Conservation (phyloP, 345 rosid species). For the Kandelia obovata region DNA sequence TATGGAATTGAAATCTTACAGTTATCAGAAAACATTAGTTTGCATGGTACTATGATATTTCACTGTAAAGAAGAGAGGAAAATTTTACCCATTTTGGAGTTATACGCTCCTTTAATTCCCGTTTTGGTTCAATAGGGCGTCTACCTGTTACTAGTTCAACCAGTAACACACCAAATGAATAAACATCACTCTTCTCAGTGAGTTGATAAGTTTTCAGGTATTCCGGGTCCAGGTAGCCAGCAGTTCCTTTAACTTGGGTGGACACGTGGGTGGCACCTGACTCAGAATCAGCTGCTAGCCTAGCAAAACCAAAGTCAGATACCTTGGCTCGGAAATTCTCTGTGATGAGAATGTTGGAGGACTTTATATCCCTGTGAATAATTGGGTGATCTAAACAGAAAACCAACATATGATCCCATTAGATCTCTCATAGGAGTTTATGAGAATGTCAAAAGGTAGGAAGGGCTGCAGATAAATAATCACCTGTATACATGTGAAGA, state of each 20-base stretch:
- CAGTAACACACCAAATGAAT: constrained; percentile 83
- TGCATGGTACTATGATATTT: too few relatives aligned
- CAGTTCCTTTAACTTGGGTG: constrained; percentile 98
- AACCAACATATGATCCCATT: constrained; percentile 9
- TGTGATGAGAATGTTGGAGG: constrained; percentile 90
- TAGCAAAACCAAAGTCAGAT: constrained; percentile 87
- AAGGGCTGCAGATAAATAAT: background rate
- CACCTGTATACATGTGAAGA: constrained; percentile 96
- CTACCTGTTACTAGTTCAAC: constrained; percentile 76
- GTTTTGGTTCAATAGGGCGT: constrained; percentile 77
- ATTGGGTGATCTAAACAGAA: constrained; percentile 76
- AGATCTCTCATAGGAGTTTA: background rate
- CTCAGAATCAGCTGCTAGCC: constrained; percentile 68
- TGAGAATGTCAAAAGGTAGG: background rate
- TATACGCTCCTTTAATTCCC: constrained; percentile 68
- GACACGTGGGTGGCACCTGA: constrained; percentile 91
- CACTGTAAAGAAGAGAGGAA: constrained; percentile 2
- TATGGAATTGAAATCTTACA: too few relatives aligned
- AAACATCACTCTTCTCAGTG: constrained; percentile 92
- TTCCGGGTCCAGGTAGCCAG: constrained; percentile 91
- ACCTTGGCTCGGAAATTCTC: constrained; percentile 90
- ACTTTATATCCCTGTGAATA: constrained; percentile 90
- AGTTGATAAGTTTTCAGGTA: constrained; percentile 83
- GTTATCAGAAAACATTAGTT: too few relatives aligned
- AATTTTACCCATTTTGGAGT: constrained; percentile 75